Percentiles rank a stretch among this genome's conserved stretches.
These are phyloP conservation scores for Oryza glumipatula DNA, from an alignment of 176 grass and related monocot species.

Conservation along the genomic window DNA sequence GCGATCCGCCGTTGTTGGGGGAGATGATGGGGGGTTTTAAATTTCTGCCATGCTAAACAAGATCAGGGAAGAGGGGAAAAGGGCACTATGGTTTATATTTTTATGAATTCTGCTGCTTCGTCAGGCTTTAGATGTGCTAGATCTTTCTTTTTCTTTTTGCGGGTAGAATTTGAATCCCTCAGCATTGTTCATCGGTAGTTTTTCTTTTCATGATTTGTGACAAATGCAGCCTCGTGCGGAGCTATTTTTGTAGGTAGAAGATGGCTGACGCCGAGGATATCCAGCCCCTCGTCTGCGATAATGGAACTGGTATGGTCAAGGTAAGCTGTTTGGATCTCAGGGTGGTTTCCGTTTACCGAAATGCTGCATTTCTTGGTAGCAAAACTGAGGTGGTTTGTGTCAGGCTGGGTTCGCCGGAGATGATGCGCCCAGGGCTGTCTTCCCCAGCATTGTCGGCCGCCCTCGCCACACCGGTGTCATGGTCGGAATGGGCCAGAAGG, in stretches of 20 bases:
- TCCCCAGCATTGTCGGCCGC: slow-evolving; percentile 68
- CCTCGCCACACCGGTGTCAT: slow-evolving; percentile 75
- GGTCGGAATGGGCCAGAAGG: slow-evolving; percentile 84
- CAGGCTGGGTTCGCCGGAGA: slow-evolving; percentile 75
- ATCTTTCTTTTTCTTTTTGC: not conserved
- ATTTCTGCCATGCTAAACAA: not conserved
- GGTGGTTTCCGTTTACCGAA: not conserved
- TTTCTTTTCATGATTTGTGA: slow-evolving; percentile 2
- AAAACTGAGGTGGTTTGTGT: not conserved
- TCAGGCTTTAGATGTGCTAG: not conserved
- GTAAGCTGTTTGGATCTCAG: slow-evolving; percentile 27
- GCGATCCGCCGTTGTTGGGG: not conserved
- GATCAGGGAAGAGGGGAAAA: not conserved
- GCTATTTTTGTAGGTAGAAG: slow-evolving; percentile 52
- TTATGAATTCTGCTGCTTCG: not conserved
- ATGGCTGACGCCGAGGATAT: slow-evolving; percentile 80
- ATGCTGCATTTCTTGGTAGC: not conserved
- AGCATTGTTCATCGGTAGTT: not conserved
- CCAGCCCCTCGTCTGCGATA: slow-evolving; percentile 81
- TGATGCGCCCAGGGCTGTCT: slow-evolving; percentile 73
- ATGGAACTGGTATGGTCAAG: slow-evolving; percentile 85
- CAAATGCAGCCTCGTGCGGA: slow-evolving; percentile 15
- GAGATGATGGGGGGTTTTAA: not conserved
- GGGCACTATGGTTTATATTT: not conserved
- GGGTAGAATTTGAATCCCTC: not conserved